phyloP scores from a whole-genome alignment of 1,284 basidiomycete species.

The Agroathelia rolfsii region DNA sequence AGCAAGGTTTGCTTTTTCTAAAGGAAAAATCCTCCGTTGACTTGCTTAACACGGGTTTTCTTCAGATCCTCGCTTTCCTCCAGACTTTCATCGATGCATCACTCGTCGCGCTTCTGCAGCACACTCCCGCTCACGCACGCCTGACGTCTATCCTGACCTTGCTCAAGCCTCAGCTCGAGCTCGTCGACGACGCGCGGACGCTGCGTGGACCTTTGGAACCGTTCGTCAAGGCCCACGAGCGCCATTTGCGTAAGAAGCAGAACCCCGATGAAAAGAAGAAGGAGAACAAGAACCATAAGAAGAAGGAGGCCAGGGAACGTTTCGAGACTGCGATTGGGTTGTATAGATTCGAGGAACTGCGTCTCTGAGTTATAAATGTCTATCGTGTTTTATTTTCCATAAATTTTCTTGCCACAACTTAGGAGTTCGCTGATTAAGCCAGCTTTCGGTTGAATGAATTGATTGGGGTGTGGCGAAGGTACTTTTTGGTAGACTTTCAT shows the following conservation, averaged over 20 bases:
- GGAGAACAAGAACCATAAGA: conserved; percentile 47
- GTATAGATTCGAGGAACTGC: conserved; percentile 63
- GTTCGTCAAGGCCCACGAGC: conserved; percentile 44
- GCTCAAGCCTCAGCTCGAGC: conserved; percentile 42
- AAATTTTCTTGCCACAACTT: too few relatives aligned
- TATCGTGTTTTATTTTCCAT: too few relatives aligned
- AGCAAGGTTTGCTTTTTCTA: conserved; percentile 30
- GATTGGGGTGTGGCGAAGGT: too few relatives aligned
- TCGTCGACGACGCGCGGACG: conserved; percentile 37
- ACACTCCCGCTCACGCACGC: conserved; percentile 42
- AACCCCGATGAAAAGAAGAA: conserved; percentile 22
- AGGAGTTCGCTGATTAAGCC: too few relatives aligned
- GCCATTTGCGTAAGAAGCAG: conserved; percentile 29
- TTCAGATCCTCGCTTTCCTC: conserved; percentile 46
- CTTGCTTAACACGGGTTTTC: conserved; percentile 6
- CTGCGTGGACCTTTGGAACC: conserved; percentile 52
- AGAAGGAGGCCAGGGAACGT: conserved; percentile 41
- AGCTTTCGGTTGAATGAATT: too few relatives aligned
- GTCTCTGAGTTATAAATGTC: conserved; percentile 28
- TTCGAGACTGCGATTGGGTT: conserved; percentile 44
- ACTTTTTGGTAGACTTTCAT: too few relatives aligned
- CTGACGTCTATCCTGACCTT: conserved; percentile 38
- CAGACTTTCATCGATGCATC: conserved; percentile 59
- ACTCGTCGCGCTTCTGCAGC: conserved; percentile 52
- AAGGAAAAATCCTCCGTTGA: background rate